phyloP scores from a whole-genome alignment of 352 stramenopile species.

The Phytophthora pistaciae region DNA sequence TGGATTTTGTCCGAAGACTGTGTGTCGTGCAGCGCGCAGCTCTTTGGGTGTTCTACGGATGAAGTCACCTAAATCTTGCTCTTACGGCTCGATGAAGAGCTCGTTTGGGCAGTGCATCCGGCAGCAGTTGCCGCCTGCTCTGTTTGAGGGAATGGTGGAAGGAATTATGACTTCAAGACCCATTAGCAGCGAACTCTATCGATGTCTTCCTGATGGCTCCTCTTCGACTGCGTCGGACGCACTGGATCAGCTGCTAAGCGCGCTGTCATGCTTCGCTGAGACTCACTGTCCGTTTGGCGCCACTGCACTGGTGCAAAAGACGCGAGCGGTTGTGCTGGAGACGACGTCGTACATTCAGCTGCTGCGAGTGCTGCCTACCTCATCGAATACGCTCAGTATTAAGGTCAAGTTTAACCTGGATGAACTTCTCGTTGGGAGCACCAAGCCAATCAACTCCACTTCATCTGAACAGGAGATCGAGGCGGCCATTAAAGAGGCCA shows the following conservation, averaged over 20 bases:
- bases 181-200: constrained; percentile 9
- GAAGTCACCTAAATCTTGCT: constrained; percentile 9
- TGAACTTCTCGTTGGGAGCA: constrained; percentile 3
- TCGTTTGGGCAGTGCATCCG: constrained; percentile 21
- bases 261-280: constrained; percentile 19
- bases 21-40: constrained; percentile 12
- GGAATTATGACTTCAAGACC: background rate
- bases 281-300: constrained; percentile 29
- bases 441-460: background rate
- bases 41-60: constrained; percentile 13
- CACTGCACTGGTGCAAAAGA: constrained; percentile 7
- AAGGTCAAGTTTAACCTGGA: constrained; percentile 2
- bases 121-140: constrained; percentile 1
- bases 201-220: constrained; percentile 3
- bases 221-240: background rate
- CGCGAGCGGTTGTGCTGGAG: constrained; percentile 20
- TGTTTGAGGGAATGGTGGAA: constrained; percentile 2
- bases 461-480: background rate
- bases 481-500: constrained; percentile 2
- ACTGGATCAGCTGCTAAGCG: background rate
- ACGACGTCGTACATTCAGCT: constrained; percentile 27
- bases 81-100: constrained; percentile 9
- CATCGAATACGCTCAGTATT: constrained; percentile 4
- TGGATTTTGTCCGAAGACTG: constrained; percentile 20
- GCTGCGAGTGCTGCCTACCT: constrained; percentile 11